Base-by-base conservation (phyloP, 2,329 filamentous ascomycete genomes). In the Pseudogymnoascus sp. region DNA sequence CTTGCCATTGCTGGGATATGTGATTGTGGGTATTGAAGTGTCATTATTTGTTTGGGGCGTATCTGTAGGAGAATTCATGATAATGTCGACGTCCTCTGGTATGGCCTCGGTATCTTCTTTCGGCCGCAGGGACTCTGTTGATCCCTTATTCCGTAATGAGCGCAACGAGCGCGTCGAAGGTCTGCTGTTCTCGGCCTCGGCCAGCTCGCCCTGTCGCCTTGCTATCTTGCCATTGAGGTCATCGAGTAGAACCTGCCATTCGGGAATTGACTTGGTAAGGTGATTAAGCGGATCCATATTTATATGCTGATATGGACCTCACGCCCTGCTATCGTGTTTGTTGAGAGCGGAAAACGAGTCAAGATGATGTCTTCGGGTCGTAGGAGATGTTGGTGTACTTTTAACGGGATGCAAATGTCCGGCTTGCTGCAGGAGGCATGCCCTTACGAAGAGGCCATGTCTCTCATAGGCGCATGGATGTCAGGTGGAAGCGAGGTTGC, bases 181-280 rank as follows among this genome's bases (percentile, higher is more conserved):
- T 29, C 72, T 73, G 33, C 69, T 67, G 24, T 64, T 69, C 26
- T 70, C 71, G 58, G 72, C 74, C 62, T 77, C 76, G 36, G 83
- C 84, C 61, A 87, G 76, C 68, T 86, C 83, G 59, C 76, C 73
- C 74, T 87, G 84, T 63, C 84, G 83, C 68, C 81, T 76, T 63
- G 83, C 79, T 63, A 87, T 84, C 71, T 87, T 80, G 63, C 77
- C 76, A 68, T 78, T 84, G 62, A 87, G 78, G 59, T 85, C 80
- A 64, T 85, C 81, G 47, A 87, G 77, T 21, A 81, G 79, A 63
- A 75, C 75, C 37, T 82, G 74, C 84, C 84, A 87, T 70, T 81
- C 78, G 13, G 84, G 84, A 41, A 85, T 77, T 63, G 84, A 82
- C 65, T 71, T 75, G 60, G 77, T 75, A 37, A 87, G 75, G 63